phyloP scores from a whole-genome alignment of 148 eudicot genomes.

The Linanthus parryae region DNA sequence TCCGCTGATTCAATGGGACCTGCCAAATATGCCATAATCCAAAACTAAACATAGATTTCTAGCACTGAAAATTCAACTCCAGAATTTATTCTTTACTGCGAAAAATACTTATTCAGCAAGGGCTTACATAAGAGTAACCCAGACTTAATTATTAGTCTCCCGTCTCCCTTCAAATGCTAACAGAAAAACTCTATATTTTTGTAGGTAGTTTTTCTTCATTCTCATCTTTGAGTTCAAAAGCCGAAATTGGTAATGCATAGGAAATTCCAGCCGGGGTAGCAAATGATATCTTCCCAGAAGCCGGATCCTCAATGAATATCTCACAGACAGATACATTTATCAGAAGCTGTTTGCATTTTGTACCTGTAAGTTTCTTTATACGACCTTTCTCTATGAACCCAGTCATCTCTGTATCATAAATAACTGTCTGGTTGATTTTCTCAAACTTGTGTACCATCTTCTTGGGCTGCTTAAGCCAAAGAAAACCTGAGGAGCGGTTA shows the following conservation, averaged over 20 bases:
- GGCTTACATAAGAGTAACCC: no score
- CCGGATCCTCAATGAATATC: conserved; percentile 22
- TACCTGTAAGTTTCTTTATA: conserved; percentile 29
- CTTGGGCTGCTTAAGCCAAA: conserved; percentile 30
- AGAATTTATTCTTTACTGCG: no score
- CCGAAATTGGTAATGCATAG: conserved; percentile 22
- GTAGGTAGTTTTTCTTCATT: no score
- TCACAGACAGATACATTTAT: conserved; percentile 24
- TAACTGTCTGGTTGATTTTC: conserved; percentile 17
- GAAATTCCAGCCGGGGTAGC: conserved; percentile 19
- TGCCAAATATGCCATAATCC: no score
- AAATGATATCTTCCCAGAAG: conserved; percentile 29
- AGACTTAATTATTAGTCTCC: no score
- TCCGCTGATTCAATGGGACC: no score
- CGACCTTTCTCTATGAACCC: conserved; percentile 24
- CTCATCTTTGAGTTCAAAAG: conserved; percentile 30
- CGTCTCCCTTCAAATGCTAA: no score
- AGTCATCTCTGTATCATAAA: conserved; percentile 25
- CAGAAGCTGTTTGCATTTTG: conserved; percentile 32
- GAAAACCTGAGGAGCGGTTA: conserved; percentile 25
- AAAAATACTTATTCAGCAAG: no score
- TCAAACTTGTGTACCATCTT: conserved; percentile 19
- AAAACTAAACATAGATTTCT: no score
- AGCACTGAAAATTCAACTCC: no score
- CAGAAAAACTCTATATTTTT: no score